Evolutionary conservation across 306 rosid genomes (phyloP), one percentile per base, ranked within the genome.

Genomic region (Quercus parvula): DNA sequence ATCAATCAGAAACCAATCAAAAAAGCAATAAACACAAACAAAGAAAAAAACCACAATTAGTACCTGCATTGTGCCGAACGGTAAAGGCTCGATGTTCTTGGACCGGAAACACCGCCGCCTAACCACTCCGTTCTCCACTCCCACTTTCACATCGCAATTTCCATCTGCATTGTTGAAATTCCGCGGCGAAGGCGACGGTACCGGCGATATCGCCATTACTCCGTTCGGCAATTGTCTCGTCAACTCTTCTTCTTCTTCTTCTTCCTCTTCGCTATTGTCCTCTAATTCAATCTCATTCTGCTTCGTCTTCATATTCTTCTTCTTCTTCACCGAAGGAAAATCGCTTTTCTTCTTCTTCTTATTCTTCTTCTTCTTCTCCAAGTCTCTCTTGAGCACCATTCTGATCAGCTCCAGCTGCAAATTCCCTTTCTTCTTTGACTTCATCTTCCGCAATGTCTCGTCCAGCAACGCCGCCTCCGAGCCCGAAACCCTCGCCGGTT

Each of bases 191-290:
- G 82, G 84, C 10, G 89, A 81, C 19, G 91, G 82, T 13, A 90
- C 87, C 28, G 92, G 86, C 27, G 96, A 89, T 63, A 93, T 96
- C 70, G 91, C 98, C 98, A 91, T 93, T 22, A 86, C 81, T n/a
- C 96, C 99, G 79, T 96, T 87, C 1, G 99, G 97, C 81, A 96
- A 89, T 81, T 93, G 92, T 76, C 92, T 88, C 25, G 79, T 93
- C 69, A 95, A 77, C 75, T 86, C 93, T 25, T 76, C 85, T 13
- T 87, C 51, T 8, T 46, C 52, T 0, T 49, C 54, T 2, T 49
- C 54, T 12, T 49, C 41, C 0, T 35, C 80, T 68, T 62, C 87
- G 61, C 86, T 79, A 33, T 83, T 70, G 75, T 86, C 85, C 71
- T 85, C 92, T 28, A 73, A 71, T 14, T 75, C 82, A 55, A 71